Evolutionary conservation across 202 grass and related monocot genomes (phyloP).

Genomic region (Panicum virgatum): DNA sequence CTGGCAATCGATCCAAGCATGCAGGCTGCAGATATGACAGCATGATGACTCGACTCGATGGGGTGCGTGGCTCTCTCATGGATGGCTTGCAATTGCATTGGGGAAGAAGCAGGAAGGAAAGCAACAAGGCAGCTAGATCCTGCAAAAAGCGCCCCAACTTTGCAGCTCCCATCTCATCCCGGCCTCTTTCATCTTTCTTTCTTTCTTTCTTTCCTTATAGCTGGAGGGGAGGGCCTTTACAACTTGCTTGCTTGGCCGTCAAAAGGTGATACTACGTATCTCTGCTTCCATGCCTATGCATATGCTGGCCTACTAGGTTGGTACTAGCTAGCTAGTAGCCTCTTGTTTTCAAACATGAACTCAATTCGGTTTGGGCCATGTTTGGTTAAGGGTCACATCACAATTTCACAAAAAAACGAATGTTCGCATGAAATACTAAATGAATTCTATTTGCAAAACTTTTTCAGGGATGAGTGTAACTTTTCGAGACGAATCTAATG

Average conservation of each 20-base stretch:
- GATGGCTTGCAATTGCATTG: not conserved
- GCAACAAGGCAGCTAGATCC: conserved; percentile 20
- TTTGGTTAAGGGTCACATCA: no score
- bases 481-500: no score
- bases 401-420: no score
- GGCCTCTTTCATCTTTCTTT: no score
- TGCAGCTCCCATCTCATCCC: conserved; percentile 33
- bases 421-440: no score
- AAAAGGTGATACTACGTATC: not conserved
- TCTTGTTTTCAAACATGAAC: not conserved
- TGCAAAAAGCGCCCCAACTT: conserved; percentile 51
- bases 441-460: no score
- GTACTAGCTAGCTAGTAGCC: not conserved
- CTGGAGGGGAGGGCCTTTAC: not conserved
- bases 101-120: not conserved
- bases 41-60: no score
- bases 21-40: conserved; percentile 14
- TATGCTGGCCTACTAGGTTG: not conserved
- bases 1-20: not conserved
- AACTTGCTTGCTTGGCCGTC: not conserved
- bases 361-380: not conserved
- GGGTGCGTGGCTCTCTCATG: not conserved
- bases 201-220: not conserved
- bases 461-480: no score
- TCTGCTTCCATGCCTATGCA: not conserved